Evolutionary conservation across 139 green algal species (phyloP), one percentile per base, ranked within the genome.

Genomic region (Raphidocelis subcapitata): DNA sequence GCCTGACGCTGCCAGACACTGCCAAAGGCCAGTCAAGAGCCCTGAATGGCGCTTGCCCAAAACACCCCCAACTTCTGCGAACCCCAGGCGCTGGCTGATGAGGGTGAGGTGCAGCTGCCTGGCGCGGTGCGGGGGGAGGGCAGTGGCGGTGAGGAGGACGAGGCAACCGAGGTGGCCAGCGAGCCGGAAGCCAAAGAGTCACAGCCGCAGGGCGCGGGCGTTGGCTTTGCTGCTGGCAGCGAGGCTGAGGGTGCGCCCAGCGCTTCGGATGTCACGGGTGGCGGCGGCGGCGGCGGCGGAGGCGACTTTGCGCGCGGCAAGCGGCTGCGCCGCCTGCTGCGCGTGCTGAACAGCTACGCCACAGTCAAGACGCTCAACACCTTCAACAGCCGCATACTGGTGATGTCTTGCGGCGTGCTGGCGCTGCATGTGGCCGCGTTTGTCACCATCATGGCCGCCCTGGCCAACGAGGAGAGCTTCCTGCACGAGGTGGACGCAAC

Each of bases 281-380:
- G 41, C 41, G 41, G 8, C 12, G 41, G 41, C 41, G 41, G 12
- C 41, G 41, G 41, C 12, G 41, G 8, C 8, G 41, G 41, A 20
- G 41, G 41, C 23, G 70, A 77, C 49, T 77, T 65, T 54, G 51
- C 44, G 12, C 47, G 70, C 3, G 70, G 70, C 32, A 77, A 70
- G 61, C 46, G 70, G 12, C 35, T 77, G 61, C 61, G 62, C 61
- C 69, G 70, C 46, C 62, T 77, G 16, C 55, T 47, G 61, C 31
- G 70, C 0, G 60, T 77, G 60, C 41, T 77, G 20, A 77, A 56
- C 70, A 77, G 60, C 70, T 64, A 70, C 26, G 70, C 60, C 10
- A 32, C 26, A 32, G 26, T 15, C n/a, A 62, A 36, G 10, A 62
- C 26, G 55, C n/a, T 62, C 10, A 32, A 8, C 5, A 14, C 26